A percentile compares a stretch with the other conserved stretches of the same genome.
These are phyloP conservation scores for Debaryomycetaceae sp. DNA, from an alignment of 1,139 yeast genomes.

Conservation along the genomic window DNA sequence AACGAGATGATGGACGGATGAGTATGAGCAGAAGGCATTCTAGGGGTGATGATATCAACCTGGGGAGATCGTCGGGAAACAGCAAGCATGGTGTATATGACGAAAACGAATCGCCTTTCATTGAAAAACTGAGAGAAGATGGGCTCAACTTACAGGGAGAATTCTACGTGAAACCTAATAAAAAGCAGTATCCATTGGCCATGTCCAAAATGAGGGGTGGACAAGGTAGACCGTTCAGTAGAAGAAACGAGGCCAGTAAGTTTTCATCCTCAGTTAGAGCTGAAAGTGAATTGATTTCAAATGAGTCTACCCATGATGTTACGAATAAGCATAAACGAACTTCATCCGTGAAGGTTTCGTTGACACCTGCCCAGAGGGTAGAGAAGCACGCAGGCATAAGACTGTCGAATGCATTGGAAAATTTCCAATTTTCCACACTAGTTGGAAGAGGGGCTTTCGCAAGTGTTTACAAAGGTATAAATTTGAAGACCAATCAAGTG, in stretches of 20 bases:
- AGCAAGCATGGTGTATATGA: constrained; percentile 4
- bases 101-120: constrained; percentile 16
- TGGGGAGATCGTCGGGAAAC: constrained; percentile 3
- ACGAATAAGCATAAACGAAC: constrained; percentile 13
- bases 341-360: constrained; percentile 41
- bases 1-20: constrained; percentile 5
- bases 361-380: constrained; percentile 53
- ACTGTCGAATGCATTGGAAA: constrained; percentile 43
- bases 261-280: neutral
- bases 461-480: constrained; percentile 79
- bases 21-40: neutral
- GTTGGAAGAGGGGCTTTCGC: constrained; percentile 97
- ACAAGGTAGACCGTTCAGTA: constrained; percentile 4
- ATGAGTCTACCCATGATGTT: neutral
- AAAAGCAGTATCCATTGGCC: constrained; percentile 1
- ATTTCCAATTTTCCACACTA: constrained; percentile 61
- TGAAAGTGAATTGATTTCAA: neutral
- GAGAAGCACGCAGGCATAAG: constrained; percentile 40
- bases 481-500: constrained; percentile 59
- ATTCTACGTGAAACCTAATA: constrained; percentile 1
- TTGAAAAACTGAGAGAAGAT: constrained; percentile 9
- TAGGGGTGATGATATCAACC: neutral
- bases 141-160: constrained; percentile 1
- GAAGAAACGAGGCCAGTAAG: neutral
- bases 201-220: constrained; percentile 8